Conservation (phyloP, 1,284 basidiomycete genomes). For the Fomes fomentarius region DNA sequence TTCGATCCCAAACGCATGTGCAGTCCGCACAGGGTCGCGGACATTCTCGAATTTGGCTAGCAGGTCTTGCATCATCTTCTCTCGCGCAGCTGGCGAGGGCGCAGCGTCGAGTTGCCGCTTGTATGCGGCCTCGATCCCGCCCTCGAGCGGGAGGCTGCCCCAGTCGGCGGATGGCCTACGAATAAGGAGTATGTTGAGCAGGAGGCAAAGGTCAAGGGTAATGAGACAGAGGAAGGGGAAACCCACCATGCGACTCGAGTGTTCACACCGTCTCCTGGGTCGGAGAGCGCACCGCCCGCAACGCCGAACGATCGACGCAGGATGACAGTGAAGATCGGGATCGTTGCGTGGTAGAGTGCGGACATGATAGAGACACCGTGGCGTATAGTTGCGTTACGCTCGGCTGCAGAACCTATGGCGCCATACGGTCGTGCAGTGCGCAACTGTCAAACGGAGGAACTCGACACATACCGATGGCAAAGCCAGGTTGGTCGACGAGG, state of each 20-base stretch:
- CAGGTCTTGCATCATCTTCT: constrained; percentile 40
- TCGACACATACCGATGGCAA: constrained; percentile 32
- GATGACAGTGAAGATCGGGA: constrained; percentile 44
- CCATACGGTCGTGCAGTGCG: neutral
- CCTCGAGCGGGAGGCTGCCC: constrained; percentile 47
- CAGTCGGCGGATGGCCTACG: constrained; percentile 49
- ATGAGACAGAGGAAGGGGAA: neutral
- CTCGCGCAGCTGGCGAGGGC: constrained; percentile 37
- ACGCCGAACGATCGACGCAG: constrained; percentile 46
- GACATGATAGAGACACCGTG: constrained; percentile 44
- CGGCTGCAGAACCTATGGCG: constrained; percentile 39
- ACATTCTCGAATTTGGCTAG: constrained; percentile 43
- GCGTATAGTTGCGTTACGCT: constrained; percentile 44
- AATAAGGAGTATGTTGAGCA: neutral
- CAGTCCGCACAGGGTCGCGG: constrained; percentile 40
- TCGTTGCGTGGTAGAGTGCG: constrained; percentile 43
- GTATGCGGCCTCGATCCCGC: constrained; percentile 48
- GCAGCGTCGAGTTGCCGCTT: constrained; percentile 43
- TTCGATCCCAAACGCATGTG: constrained; percentile 44
- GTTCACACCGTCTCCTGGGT: constrained; percentile 41
- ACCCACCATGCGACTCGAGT: constrained; percentile 45
- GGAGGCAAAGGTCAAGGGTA: neutral
- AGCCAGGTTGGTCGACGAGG: constrained; percentile 44
- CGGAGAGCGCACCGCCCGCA: constrained; percentile 43
- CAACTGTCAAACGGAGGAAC: too few species aligned